A percentile compares a stretch with the other conserved stretches of the same genome.
phyloP scores from a whole-genome alignment of 495 filamentous ascomycete species.

The Bacidia rubella region DNA sequence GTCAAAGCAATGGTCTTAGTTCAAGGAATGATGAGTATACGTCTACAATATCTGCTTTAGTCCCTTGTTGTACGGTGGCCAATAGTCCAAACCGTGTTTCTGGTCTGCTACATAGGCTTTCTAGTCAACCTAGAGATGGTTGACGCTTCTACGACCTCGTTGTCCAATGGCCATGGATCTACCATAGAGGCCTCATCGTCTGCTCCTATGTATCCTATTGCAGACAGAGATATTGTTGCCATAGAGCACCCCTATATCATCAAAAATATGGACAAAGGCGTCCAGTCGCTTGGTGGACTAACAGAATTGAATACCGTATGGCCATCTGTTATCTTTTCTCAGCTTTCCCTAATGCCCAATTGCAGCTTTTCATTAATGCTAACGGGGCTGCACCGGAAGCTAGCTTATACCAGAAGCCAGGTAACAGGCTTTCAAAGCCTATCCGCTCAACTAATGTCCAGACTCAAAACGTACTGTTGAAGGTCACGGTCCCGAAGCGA shows the following conservation, averaged over 20 bases:
- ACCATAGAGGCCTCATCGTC: background rate
- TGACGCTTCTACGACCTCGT: background rate
- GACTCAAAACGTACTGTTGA: conserved; percentile 72
- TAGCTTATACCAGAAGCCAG: conserved; percentile 53
- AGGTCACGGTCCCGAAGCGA: conserved; percentile 73
- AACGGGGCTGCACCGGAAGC: conserved; percentile 28
- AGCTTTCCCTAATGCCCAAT: background rate
- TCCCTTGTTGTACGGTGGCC: too few relatives aligned
- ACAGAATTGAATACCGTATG: conserved; percentile 40
- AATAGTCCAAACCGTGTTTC: too few relatives aligned
- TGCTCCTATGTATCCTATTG: conserved; percentile 46
- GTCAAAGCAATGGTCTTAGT: too few relatives aligned
- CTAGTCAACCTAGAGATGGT: background rate
- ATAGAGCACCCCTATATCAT: conserved; percentile 84
- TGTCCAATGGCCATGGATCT: background rate
- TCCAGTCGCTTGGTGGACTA: conserved; percentile 63
- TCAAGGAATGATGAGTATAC: too few relatives aligned
- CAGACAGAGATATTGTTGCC: conserved; percentile 49
- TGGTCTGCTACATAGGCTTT: too few relatives aligned
- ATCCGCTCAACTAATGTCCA: conserved; percentile 53
- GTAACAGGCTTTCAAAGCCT: conserved; percentile 63
- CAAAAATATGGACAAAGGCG: conserved; percentile 65
- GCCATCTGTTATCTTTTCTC: background rate
- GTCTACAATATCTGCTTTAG: too few relatives aligned
- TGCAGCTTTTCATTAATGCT: conserved; percentile 13